A percentile compares a stretch with the other conserved stretches of the same genome.
phyloP scores from a whole-genome alignment of 768 basidiomycete species.

The Pleurotus sapidus region DNA sequence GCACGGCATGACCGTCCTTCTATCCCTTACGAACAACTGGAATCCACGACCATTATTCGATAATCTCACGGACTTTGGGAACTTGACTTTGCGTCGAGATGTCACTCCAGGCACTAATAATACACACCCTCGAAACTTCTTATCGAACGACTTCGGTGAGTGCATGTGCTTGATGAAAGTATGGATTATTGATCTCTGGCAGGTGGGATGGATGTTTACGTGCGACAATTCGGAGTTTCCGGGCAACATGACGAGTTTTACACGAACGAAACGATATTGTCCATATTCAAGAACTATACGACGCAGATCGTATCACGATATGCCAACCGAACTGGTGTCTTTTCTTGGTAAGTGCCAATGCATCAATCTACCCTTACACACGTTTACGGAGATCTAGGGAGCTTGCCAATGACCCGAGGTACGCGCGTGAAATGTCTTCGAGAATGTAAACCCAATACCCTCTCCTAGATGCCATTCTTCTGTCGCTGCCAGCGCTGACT shows the following conservation, averaged over 20 bases:
- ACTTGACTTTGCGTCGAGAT: conserved; percentile 7
- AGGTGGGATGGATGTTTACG: conserved; percentile 70
- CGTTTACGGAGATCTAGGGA: conserved; percentile 37
- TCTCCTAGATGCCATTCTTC: conserved; percentile 54
- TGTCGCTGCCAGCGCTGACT: conserved; percentile 35
- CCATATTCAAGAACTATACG: conserved; percentile 57
- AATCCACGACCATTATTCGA: conserved; percentile 27
- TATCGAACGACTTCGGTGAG: conserved; percentile 65
- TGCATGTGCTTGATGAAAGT: conserved; percentile 4
- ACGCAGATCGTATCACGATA: conserved; percentile 54
- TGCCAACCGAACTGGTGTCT: conserved; percentile 46
- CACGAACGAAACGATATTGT: conserved; percentile 43
- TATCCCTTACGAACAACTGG: conserved; percentile 52
- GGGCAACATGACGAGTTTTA: conserved; percentile 60
- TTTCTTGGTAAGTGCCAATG: conserved; percentile 39
- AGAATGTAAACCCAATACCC: conserved; percentile 2
- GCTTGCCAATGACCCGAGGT: conserved; percentile 67
- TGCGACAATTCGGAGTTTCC: conserved; percentile 42
- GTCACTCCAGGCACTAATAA: conserved; percentile 28
- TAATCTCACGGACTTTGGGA: conserved; percentile 2
- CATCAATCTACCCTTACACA: background rate
- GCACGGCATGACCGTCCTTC: conserved; percentile 35
- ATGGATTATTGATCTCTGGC: conserved; percentile 6
- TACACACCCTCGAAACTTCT: conserved; percentile 43
- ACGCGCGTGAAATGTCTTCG: background rate